Evolutionary conservation across 306 rosid genomes (phyloP), one percentile per base, ranked within the genome.

Genomic region (Betula pendula): DNA sequence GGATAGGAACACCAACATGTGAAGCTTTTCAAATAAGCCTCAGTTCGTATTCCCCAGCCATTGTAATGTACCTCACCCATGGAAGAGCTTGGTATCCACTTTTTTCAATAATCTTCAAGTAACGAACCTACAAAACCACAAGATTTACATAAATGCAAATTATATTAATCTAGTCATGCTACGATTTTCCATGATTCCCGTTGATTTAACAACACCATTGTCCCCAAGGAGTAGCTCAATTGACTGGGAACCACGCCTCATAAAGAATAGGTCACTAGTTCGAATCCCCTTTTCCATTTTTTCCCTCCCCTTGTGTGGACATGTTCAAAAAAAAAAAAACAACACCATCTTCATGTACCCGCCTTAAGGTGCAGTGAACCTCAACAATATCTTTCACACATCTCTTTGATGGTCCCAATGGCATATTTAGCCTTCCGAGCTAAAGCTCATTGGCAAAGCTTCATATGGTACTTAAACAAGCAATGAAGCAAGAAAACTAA

Each of bases 41-140:
- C 65, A 94, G 80, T 89, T 94, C 98, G 65, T 94, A 94, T 91
- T 94, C 98, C 59, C 98, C 98, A 2, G 94, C 98, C 98, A 94
- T 94, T 76, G 98, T 94, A 77, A 94, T 94, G 92, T 94, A 94
- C 87, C 98, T 89, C 89, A 94, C 98, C 98, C 98, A 94, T 44
- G 98, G 98, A 82, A 94, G 98, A 78, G 98, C 97, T 78, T 93
- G 98, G 86, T 93, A 91, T 70, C 97, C 98, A 73, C 98, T 93
- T 88, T 93, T 93, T 86, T 93, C 98, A 77, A 93, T 93, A 73
- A 93, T 89, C 95, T 93, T 93, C 93, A 93, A 78, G 84, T 93
- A 93, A 62, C 98, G 94, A 80, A 93, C 97, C 97, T 91, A 78
- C 82, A 79, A 78, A 81, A 75, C 72, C 79, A 73, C 33, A 72